Conservation (phyloP, 2,329 filamentous ascomycete genomes). For the Ramularia collo-cygni region DNA sequence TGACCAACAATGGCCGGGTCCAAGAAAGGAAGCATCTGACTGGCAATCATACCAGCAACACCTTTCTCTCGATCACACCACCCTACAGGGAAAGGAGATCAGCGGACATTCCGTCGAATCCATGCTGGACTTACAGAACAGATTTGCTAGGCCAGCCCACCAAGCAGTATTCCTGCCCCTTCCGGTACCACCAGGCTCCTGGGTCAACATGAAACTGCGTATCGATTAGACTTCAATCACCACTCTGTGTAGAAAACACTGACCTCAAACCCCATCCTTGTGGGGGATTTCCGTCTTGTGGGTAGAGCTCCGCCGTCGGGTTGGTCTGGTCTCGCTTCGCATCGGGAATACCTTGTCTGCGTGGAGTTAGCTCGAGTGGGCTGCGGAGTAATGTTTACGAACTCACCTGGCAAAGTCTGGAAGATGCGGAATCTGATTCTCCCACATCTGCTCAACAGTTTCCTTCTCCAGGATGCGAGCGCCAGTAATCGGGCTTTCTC, state of each 20-base stretch:
- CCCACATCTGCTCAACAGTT: conserved; percentile 57
- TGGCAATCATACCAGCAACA: conserved; percentile 29
- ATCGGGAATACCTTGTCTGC: conserved; percentile 20
- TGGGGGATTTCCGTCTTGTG: conserved; percentile 40
- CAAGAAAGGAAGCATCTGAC: conserved; percentile 30
- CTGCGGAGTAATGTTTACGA: too few relatives aligned
- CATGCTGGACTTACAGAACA: too few relatives aligned
- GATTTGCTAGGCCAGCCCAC: conserved; percentile 30
- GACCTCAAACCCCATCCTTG: conserved; percentile 55
- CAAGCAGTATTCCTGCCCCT: conserved; percentile 25
- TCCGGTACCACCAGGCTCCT: conserved; percentile 25
- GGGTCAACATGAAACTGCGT: conserved; percentile 27
- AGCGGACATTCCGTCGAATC: too few relatives aligned
- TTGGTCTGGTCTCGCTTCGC: conserved; percentile 28
- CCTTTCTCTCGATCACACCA: conserved; percentile 31
- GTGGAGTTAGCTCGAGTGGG: too few relatives aligned
- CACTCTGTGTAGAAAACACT: too few relatives aligned
- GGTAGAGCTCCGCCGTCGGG: conserved; percentile 43
- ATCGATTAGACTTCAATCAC: too few relatives aligned
- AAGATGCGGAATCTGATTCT: conserved; percentile 42
- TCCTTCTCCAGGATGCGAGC: conserved; percentile 46
- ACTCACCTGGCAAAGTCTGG: conserved; percentile 26
- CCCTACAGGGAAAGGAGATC: too few relatives aligned
- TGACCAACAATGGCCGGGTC: conserved; percentile 18
- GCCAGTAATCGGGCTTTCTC: conserved; percentile 51